These are phyloP conservation scores for Litsea cubeba DNA, from an alignment of 164 flowering plant genomes.

Conservation along the genomic window DNA sequence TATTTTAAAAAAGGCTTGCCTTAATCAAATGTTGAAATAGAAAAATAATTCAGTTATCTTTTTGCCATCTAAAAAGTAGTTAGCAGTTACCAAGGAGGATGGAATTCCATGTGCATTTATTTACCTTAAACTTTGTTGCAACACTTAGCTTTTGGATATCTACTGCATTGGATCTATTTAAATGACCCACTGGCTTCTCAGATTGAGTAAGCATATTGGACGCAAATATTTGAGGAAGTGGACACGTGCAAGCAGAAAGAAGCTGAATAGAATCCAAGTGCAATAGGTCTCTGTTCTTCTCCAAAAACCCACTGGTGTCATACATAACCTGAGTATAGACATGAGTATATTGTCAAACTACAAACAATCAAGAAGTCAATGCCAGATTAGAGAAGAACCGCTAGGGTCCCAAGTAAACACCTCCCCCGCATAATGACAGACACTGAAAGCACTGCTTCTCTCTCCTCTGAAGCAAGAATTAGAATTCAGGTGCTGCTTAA, in stretches of 20 bases:
- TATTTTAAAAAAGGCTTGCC: too few relatives aligned
- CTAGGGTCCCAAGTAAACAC: slow-evolving; percentile 27
- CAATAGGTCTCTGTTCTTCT: slow-evolving; percentile 90
- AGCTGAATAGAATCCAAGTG: slow-evolving; percentile 87
- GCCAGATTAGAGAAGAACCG: background rate
- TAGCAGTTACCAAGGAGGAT: background rate
- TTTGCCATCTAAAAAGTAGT: background rate
- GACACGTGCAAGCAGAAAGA: slow-evolving; percentile 73
- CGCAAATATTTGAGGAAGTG: slow-evolving; percentile 92
- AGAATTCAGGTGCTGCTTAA: slow-evolving; percentile 80
- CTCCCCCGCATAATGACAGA: slow-evolving; percentile 95
- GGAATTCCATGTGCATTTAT: background rate
- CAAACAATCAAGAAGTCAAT: slow-evolving; percentile 1
- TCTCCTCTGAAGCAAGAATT: slow-evolving; percentile 81
- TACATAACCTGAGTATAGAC: slow-evolving; percentile 65
- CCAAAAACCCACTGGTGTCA: slow-evolving; percentile 90
- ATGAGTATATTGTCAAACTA: slow-evolving; percentile 2
- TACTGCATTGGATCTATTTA: slow-evolving; percentile 83
- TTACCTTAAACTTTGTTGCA: slow-evolving; percentile 93
- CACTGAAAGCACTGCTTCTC: slow-evolving; percentile 71
- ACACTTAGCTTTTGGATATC: slow-evolving; percentile 95
- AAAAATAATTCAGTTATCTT: background rate
- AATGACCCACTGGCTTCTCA: slow-evolving; percentile 73
- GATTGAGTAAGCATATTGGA: slow-evolving; percentile 74
- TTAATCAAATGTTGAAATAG: too few relatives aligned